Evolutionary conservation across 805 yeast genomes (phyloP), one percentile per base, ranked within the genome.

Genomic region (Candida golubevii): DNA sequence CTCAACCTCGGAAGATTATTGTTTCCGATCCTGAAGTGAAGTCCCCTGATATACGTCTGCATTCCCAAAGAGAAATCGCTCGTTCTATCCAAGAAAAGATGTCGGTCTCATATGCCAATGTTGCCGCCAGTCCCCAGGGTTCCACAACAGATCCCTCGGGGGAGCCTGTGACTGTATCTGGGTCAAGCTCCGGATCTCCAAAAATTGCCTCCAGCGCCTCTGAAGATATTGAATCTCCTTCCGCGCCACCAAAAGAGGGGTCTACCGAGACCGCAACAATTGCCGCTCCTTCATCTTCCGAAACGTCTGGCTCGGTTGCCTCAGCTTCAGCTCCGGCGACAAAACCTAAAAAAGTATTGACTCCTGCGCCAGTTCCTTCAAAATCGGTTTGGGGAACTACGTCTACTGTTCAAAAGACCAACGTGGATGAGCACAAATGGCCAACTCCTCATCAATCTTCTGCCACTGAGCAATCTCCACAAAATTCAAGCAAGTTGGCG

Each of bases 351-450:
- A 68, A 67, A 45, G 44, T 56, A 6, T 64, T 71, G 54, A 71
- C 73, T 6, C 75, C 76, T 5, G 76, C 76, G 8, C 76, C 76
- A 1, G 74, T 71, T 41, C 76, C 76, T 8, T 44, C 62, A 38
- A 68, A 65, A 41, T 65, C 71, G 12, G 76, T 65, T 8, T 71
- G 76, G 76, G 73, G 72, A 13, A 40, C 63, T 11, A 42, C 62
- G 7, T 31, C 49, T n/a, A 42, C 50, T 27, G 39, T 49, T n/a
- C 38, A 55, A 10, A 18, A 54, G 23, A 39, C 59, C 12, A 44
- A 53, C 18, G 72, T 69, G 27, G 75, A 70, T 52, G 75, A 68
- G 42, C 60, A 57, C 44, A 70, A 67, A 50, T 70, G 74, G 72
- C 75, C 76, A 13, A 66, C 74, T 10, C 73, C 75, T 5, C 67